phyloP scores from a whole-genome alignment of 176 grass and related monocot genomes.

The Leersia perrieri region DNA sequence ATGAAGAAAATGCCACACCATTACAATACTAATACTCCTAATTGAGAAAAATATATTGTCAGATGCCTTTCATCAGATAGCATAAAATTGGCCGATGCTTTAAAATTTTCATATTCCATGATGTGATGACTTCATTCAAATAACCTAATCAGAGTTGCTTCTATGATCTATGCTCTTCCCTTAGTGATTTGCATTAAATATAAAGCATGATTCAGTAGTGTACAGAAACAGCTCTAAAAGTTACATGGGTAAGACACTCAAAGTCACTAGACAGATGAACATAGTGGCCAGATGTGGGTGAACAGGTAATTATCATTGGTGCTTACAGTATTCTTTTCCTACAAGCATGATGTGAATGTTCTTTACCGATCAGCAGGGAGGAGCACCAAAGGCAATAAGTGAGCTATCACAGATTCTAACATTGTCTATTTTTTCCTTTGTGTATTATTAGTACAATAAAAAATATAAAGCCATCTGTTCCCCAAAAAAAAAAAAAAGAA shows the following conservation, averaged over 20 bases:
- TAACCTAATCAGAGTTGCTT: slow-evolving; percentile 2
- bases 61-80: slow-evolving; percentile 19
- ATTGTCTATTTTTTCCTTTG: too few species aligned
- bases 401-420: too few species aligned
- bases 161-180: neutral
- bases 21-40: neutral
- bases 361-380: neutral
- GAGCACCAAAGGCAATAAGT: neutral
- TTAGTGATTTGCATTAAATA: neutral
- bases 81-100: slow-evolving; percentile 48
- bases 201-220: neutral
- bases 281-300: neutral
- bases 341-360: neutral
- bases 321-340: neutral
- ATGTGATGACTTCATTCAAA: slow-evolving; percentile 46
- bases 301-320: neutral
- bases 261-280: neutral
- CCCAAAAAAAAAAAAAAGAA: slow-evolving; percentile 22
- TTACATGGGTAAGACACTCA: neutral
- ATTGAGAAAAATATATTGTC: slow-evolving; percentile 8
- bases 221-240: neutral
- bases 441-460: too few species aligned
- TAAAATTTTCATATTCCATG: slow-evolving; percentile 41
- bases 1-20: slow-evolving; percentile 9
- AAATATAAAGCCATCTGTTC: neutral